A percentile compares a stretch with the other conserved stretches of the same genome.
These are phyloP conservation scores for Xerocomellus chrysenteron DNA, from an alignment of 768 basidiomycete genomes.

Conservation along the genomic window DNA sequence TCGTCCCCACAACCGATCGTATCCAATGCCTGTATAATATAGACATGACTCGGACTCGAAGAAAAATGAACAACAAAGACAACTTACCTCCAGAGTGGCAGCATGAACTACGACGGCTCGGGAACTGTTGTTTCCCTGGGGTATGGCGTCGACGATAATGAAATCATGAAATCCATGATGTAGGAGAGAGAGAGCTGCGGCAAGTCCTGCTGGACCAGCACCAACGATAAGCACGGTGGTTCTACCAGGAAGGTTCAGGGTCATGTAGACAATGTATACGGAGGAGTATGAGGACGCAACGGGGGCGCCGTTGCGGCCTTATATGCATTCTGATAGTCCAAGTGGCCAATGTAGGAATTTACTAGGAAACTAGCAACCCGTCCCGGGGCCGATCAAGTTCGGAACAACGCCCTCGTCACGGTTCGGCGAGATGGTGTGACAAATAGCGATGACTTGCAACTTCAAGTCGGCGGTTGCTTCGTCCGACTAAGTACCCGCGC, in stretches of 20 bases:
- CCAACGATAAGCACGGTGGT: conserved; percentile 50
- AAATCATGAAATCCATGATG: conserved; percentile 42
- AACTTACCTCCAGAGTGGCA: conserved; percentile 49
- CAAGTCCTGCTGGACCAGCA: conserved; percentile 50
- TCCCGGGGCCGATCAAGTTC: too few relatives aligned
- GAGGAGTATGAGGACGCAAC: not conserved
- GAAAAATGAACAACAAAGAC: not conserved
- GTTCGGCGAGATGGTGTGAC: too few relatives aligned
- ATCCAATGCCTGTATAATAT: conserved; percentile 40
- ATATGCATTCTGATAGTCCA: not conserved
- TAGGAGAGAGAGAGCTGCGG: conserved; percentile 44
- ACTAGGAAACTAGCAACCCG: too few relatives aligned
- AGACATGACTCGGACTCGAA: conserved; percentile 32
- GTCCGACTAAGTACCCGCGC: too few relatives aligned
- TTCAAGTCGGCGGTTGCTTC: too few relatives aligned
- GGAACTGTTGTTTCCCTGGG: conserved; percentile 36
- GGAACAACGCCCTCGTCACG: too few relatives aligned
- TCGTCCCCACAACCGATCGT: conserved; percentile 41
- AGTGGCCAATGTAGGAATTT: not conserved
- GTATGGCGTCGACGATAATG: conserved; percentile 42
- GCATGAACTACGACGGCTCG: conserved; percentile 50
- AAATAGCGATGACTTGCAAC: too few relatives aligned
- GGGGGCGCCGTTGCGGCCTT: not conserved
- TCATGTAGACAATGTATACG: conserved; percentile 2
- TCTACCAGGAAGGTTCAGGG: conserved; percentile 27